Percentiles rank a stretch among this genome's conserved stretches.
Conservation (phyloP, 2,329 filamentous ascomycete species). For the Diaporthe nobilis region DNA sequence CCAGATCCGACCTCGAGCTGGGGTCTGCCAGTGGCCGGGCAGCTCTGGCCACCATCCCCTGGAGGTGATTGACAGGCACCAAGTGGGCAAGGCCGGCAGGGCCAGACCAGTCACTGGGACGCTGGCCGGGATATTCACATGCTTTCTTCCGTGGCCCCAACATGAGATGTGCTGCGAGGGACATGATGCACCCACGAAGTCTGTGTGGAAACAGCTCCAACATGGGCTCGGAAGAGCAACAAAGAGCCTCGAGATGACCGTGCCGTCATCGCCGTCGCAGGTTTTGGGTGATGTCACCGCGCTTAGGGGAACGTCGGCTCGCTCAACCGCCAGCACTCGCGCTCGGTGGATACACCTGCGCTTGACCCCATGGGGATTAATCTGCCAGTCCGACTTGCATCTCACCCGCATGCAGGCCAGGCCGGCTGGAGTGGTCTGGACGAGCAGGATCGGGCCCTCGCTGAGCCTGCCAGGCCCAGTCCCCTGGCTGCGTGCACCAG, state of each 20-base stretch:
- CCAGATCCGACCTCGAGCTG: conserved; percentile 19
- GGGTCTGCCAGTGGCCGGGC: conserved; percentile 17
- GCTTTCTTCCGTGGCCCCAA: neutral
- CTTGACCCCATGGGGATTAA: conserved; percentile 38
- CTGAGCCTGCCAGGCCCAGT: conserved; percentile 6
- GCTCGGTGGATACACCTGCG: neutral
- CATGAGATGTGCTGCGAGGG: neutral
- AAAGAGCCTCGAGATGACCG: neutral
- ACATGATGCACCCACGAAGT: neutral
- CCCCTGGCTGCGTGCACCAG: conserved; percentile 11
- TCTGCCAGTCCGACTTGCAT: conserved; percentile 10
- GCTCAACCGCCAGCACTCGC: neutral
- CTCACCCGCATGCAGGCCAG: neutral
- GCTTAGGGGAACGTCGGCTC: conserved; percentile 15
- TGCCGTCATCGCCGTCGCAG: conserved; percentile 5
- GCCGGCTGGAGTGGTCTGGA: conserved; percentile 19
- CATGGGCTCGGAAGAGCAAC: neutral
- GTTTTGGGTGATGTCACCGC: conserved; percentile 35
- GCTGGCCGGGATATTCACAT: conserved; percentile 5
- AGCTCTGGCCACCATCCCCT: conserved; percentile 7
- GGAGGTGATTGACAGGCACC: conserved; percentile 8
- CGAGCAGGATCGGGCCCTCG: conserved; percentile 8
- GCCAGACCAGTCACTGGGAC: neutral
- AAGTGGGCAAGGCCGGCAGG: neutral
- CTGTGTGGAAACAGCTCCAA: neutral